A percentile compares a stretch with the other conserved stretches of the same genome.
phyloP scores from a whole-genome alignment of 2,329 filamentous ascomycete species.

The Trichothecium sympodiale region DNA sequence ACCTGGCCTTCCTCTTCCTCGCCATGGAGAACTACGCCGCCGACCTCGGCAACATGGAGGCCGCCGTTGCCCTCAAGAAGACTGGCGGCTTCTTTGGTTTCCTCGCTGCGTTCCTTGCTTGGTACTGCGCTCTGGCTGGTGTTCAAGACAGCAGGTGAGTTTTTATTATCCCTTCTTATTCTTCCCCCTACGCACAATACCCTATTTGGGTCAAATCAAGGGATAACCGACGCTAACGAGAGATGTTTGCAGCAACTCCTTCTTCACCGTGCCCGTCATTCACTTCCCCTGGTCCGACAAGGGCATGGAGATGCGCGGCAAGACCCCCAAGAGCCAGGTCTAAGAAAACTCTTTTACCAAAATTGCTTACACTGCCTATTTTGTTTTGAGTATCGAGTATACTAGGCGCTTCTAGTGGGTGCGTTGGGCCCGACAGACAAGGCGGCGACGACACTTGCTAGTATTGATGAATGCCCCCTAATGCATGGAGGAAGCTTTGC shows the following conservation, averaged over 20 bases:
- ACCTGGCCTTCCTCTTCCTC: slow-evolving; percentile 65
- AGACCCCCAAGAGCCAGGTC: slow-evolving; percentile 19
- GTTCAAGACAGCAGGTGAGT: slow-evolving; percentile 59
- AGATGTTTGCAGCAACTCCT: slow-evolving; percentile 51
- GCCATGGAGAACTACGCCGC: slow-evolving; percentile 48
- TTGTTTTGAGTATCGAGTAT: no score
- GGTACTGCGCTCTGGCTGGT: slow-evolving; percentile 81
- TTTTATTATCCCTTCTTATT: neutral
- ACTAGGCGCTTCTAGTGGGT: no score
- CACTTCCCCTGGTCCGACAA: slow-evolving; percentile 93
- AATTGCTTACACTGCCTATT: no score
- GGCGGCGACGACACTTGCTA: no score
- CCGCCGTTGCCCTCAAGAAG: slow-evolving; percentile 45
- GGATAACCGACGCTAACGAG: slow-evolving; percentile 20
- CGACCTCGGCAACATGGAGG: slow-evolving; percentile 36
- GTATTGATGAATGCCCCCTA: no score
- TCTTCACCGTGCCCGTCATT: slow-evolving; percentile 85
- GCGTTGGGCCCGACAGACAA: no score
- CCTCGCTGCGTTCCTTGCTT: slow-evolving; percentile 68
- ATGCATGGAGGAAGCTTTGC: no score
- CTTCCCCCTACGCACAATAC: slow-evolving; percentile 1
- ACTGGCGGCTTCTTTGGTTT: slow-evolving; percentile 74
- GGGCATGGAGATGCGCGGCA: slow-evolving; percentile 46
- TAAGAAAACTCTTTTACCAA: no score
- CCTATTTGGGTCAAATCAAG: slow-evolving; percentile 2